Percentiles rank a stretch among this genome's conserved stretches.
Conservation (phyloP, 805 yeast species). For the Alloascoidea africana region DNA sequence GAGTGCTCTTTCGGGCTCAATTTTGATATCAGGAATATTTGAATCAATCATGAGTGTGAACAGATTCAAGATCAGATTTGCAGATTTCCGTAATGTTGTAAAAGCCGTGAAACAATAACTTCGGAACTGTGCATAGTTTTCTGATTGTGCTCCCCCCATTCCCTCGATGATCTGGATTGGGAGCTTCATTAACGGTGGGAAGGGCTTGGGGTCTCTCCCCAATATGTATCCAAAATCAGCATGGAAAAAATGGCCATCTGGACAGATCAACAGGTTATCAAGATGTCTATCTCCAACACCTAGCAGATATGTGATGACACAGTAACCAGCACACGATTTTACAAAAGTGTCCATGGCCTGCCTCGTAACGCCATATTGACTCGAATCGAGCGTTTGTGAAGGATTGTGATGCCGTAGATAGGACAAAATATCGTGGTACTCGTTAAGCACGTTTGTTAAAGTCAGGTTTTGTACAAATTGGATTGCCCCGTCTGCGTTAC, state of each 20-base stretch:
- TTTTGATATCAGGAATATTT: constrained; percentile 75
- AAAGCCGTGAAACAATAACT: constrained; percentile 92
- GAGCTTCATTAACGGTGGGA: constrained; percentile 94
- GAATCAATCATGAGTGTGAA: constrained; percentile 92
- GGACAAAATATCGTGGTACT: constrained; percentile 53
- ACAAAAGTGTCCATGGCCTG: constrained; percentile 88
- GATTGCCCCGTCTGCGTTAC: constrained; percentile 81
- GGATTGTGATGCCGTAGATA: constrained; percentile 56
- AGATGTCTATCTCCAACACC: constrained; percentile 98
- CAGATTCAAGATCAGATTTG: constrained; percentile 77
- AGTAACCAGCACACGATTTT: constrained; percentile 92
- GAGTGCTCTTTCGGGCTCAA: constrained; percentile 77
- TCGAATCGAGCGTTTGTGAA: constrained; percentile 21
- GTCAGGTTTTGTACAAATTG: constrained; percentile 94
- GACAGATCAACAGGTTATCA: constrained; percentile 72
- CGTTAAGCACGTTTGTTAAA: constrained; percentile 58
- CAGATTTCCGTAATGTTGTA: constrained; percentile 76
- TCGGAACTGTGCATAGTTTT: constrained; percentile 74
- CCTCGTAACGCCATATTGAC: constrained; percentile 31
- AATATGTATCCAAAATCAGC: constrained; percentile 95
- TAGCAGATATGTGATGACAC: constrained; percentile 83
- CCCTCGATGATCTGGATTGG: constrained; percentile 97
- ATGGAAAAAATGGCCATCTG: constrained; percentile 86
- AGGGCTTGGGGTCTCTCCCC: constrained; percentile 96
- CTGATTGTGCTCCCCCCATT: constrained; percentile 86